A percentile compares a stretch with the other conserved stretches of the same genome.
phyloP scores from a whole-genome alignment of 306 rosid species.

The Echinosophora koreensis region DNA sequence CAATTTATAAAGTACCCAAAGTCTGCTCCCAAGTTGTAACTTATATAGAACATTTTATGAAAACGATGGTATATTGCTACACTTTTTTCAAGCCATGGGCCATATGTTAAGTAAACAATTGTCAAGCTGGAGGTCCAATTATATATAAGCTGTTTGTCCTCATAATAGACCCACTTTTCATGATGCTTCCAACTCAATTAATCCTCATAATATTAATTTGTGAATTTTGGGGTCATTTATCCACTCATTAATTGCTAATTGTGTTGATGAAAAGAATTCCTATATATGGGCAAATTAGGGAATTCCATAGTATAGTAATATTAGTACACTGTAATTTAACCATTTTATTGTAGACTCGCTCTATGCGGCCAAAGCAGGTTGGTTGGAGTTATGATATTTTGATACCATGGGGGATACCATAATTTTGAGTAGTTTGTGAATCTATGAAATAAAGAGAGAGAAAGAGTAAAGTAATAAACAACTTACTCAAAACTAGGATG shows the following conservation, averaged over 20 bases:
- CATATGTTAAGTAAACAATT: slow-evolving; percentile 35
- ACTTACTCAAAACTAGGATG: too few species aligned
- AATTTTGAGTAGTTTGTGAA: too few species aligned
- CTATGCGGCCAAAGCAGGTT: too few species aligned
- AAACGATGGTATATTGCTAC: slow-evolving; percentile 32
- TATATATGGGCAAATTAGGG: neutral
- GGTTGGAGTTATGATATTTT: too few species aligned
- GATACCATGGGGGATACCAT: too few species aligned
- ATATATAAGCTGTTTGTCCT: slow-evolving; percentile 27
- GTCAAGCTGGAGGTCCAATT: slow-evolving; percentile 47
- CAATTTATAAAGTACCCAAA: slow-evolving; percentile 53
- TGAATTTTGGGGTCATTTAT: neutral
- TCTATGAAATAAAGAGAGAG: too few species aligned
- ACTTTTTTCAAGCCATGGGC: slow-evolving; percentile 39
- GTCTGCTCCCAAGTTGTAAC: slow-evolving; percentile 31
- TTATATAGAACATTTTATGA: slow-evolving; percentile 28
- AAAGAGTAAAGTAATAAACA: too few species aligned
- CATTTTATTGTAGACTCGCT: neutral
- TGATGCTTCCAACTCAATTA: neutral
- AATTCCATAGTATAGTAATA: neutral
- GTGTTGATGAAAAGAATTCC: neutral
- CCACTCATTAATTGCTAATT: neutral
- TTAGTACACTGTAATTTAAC: neutral
- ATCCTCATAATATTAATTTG: neutral
- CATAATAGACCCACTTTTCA: neutral